These are phyloP conservation scores for Colletotrichum sp. DNA, from an alignment of 2,329 filamentous ascomycete species.

Conservation along the genomic window DNA sequence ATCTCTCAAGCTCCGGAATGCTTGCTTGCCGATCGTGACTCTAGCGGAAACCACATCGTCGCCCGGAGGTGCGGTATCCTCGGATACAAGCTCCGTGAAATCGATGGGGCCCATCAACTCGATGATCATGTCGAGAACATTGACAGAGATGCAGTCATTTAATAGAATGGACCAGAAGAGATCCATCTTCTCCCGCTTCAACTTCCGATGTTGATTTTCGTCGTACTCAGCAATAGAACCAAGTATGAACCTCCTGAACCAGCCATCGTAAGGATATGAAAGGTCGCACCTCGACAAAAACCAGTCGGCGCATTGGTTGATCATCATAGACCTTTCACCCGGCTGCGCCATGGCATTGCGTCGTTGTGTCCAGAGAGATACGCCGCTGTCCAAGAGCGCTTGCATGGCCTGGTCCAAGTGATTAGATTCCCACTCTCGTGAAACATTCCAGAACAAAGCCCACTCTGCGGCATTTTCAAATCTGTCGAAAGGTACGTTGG, in stretches of 20 bases:
- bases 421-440: fast-evolving
- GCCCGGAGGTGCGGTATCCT: neutral
- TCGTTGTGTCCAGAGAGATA: neutral
- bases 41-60: fast-evolving
- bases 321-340: neutral
- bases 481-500: fast-evolving
- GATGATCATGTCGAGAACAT: fast-evolving
- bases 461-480: fast-evolving
- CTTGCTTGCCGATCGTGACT: fast-evolving
- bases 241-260: neutral
- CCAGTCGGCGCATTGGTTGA: fast-evolving
- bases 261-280: fast-evolving
- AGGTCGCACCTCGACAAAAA: fast-evolving
- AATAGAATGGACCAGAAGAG: neutral
- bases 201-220: neutral
- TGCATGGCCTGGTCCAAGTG: neutral
- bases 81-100: fast-evolving
- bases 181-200: neutral
- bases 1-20: neutral
- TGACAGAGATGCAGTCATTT: fast-evolving
- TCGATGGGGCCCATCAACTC: fast-evolving
- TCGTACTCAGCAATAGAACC: neutral
- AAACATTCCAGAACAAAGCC: fast-evolving
- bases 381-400: neutral
- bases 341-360: fast-evolving